phyloP scores from a whole-genome alignment of 1,284 basidiomycete genomes.

The Pascua guehoae region DNA sequence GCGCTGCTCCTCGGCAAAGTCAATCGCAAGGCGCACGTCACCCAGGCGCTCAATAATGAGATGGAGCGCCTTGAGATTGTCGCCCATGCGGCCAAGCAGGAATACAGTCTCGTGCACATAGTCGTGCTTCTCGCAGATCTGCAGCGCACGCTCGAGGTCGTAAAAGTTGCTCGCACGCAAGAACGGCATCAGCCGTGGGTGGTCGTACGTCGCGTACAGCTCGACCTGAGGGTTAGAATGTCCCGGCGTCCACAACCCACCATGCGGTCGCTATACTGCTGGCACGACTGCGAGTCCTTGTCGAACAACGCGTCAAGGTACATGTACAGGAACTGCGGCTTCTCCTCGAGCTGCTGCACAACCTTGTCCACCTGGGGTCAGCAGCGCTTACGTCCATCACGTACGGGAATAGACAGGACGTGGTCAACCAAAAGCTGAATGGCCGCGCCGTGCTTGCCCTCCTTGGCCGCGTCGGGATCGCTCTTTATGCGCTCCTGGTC shows the following conservation, averaged over 20 bases:
- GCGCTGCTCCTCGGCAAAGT: constrained; percentile 95
- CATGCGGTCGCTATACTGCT: constrained; percentile 79
- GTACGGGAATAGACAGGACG: constrained; percentile 88
- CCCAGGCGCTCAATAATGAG: constrained; percentile 93
- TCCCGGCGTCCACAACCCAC: constrained; percentile 44
- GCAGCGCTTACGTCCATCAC: constrained; percentile 29
- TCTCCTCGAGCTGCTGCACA: constrained; percentile 74
- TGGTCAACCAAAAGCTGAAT: constrained; percentile 89
- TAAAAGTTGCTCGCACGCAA: constrained; percentile 88
- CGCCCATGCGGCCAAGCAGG: constrained; percentile 92
- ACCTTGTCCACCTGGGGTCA: constrained; percentile 70
- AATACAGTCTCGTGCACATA: constrained; percentile 97
- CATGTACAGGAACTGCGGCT: constrained; percentile 80
- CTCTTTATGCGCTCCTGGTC: constrained; percentile 75
- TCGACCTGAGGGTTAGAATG: constrained; percentile 58
- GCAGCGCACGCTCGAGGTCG: constrained; percentile 82
- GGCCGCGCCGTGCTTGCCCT: constrained; percentile 57
- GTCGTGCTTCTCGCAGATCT: constrained; percentile 74
- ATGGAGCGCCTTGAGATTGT: constrained; percentile 89
- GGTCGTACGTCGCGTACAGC: constrained; percentile 86
- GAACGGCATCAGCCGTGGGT: constrained; percentile 77
- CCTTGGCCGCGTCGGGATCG: constrained; percentile 19
- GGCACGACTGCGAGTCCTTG: constrained; percentile 76
- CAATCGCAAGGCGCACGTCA: constrained; percentile 91
- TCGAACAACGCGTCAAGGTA: constrained; percentile 89